These are phyloP conservation scores for Schwanniomyces occidentalis DNA, from an alignment of 805 yeast species.

Conservation along the genomic window DNA sequence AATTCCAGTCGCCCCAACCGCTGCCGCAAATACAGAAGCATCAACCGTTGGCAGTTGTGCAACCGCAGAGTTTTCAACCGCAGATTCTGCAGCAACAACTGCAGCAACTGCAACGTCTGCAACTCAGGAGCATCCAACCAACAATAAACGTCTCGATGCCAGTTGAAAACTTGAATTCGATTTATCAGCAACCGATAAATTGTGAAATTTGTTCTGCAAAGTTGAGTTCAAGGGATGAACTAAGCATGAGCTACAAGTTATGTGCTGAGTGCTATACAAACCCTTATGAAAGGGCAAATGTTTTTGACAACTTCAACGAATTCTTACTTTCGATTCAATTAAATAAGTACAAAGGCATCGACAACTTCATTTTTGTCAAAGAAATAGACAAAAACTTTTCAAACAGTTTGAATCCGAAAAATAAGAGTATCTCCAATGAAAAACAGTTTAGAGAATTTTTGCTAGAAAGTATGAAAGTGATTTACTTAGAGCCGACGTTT, in stretches of 20 bases:
- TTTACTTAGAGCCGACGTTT: constrained; percentile 40
- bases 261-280: constrained; percentile 29
- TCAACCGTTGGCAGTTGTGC: constrained; percentile 4
- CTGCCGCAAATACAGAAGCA: not conserved
- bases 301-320: constrained; percentile 27
- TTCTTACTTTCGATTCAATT: constrained; percentile 21
- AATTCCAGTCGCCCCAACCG: constrained; percentile 7
- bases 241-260: constrained; percentile 26
- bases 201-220: constrained; percentile 30
- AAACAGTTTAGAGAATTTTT: constrained; percentile 36
- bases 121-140: constrained; percentile 10
- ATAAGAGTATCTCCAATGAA: constrained; percentile 26
- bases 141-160: constrained; percentile 16
- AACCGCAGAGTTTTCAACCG: constrained; percentile 5
- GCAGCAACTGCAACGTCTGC: constrained; percentile 6
- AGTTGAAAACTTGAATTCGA: constrained; percentile 6
- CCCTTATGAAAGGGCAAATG: constrained; percentile 28
- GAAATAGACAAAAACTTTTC: constrained; percentile 21
- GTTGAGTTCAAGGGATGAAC: constrained; percentile 24
- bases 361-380: constrained; percentile 18
- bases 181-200: constrained; percentile 8
- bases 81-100: constrained; percentile 6
- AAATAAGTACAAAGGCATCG: constrained; percentile 14
- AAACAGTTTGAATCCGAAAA: constrained; percentile 20
- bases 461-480: constrained; percentile 32